Conservation (phyloP, 2,329 filamentous ascomycete genomes). For the Orbilia javanica region DNA sequence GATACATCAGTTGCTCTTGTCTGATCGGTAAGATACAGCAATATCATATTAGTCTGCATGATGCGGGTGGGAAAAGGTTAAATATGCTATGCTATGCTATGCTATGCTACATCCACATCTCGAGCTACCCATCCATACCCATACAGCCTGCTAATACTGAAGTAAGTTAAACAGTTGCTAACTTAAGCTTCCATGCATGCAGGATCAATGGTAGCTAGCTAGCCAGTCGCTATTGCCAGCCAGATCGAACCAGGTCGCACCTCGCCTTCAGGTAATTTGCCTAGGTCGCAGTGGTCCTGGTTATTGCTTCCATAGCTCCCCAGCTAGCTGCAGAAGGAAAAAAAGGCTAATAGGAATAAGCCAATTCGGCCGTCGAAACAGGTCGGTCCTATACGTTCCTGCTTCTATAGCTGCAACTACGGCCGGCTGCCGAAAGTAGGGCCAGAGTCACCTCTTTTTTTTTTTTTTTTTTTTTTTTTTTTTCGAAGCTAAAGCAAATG, state of each 20-base stretch:
- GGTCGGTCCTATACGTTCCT: constrained; percentile 34
- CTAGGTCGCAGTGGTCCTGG: background rate
- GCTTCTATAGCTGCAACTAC: constrained; percentile 37
- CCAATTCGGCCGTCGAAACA: constrained; percentile 43
- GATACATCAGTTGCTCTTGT: background rate
- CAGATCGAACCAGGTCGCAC: constrained; percentile 1
- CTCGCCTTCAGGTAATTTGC: constrained; percentile 13
- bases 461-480: too few relatives aligned
- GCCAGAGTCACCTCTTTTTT: background rate
- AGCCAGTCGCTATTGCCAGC: background rate
- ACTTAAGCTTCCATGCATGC: constrained; percentile 5
- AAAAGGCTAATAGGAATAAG: constrained; percentile 37
- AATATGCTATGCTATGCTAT: constrained; percentile 2
- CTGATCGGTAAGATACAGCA: background rate
- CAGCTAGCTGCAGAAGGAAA: background rate
- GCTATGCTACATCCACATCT: background rate
- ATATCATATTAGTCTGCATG: constrained; percentile 3
- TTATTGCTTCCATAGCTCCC: too few relatives aligned
- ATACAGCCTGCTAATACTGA: background rate
- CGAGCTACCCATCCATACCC: background rate
- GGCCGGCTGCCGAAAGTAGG: constrained; percentile 15
- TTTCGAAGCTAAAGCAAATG: background rate
- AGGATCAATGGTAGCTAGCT: background rate
- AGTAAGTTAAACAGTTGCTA: background rate
- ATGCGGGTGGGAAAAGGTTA: constrained; percentile 36